Base-by-base conservation (phyloP, 176 grass and related monocot genomes). In the Phyllostachys edulis region DNA sequence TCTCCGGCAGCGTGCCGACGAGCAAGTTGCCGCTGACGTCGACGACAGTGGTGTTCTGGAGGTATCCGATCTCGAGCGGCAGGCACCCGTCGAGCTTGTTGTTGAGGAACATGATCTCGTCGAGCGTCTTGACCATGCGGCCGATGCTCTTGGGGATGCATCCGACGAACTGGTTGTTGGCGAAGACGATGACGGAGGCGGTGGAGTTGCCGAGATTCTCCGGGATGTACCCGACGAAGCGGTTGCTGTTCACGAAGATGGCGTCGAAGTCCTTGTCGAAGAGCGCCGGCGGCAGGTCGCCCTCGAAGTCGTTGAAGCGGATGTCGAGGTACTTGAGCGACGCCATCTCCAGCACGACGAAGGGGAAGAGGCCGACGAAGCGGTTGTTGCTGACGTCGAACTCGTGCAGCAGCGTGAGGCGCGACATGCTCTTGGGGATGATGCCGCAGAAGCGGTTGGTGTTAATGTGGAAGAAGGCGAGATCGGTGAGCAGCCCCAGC, bases 391-490 rank as follows among this genome's bases (percentile, higher is more conserved):
- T 88, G 56, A 88, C 71, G 44, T 91, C 89, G 62, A 91, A 74
- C 76, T 88, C 89, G 24, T 87, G 81, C 0, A 91, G 85, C 6
- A 88, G 44, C 0, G 81, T 60, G 1, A 91, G 69, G 0, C 65
- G 44, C 0, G 85, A 77, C 46, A 91, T 85, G 75, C 55, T 78
- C 49, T 82, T 85, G 17, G 90, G 90, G 69, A 91, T 88, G 64
- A 91, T 78, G 2, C 90, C 90, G 9, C 90, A 91, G 54, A 91
- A 91, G 17, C 85, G 85, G 37, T 91, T 91, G 47, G 77, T 66
- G 76, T 91, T 91, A 69, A 91, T 85, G 71, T 91, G 90, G 81
- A 91, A 88, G 77, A 91, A 66, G 24, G 90, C 85, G 16, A 88
- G 78, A 38, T 91, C 85, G 5, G 85, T 91, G 47, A 91, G 85